Evolutionary conservation across 2,329 filamentous ascomycete species (phyloP).

Genomic region (Claviceps sorghi): DNA sequence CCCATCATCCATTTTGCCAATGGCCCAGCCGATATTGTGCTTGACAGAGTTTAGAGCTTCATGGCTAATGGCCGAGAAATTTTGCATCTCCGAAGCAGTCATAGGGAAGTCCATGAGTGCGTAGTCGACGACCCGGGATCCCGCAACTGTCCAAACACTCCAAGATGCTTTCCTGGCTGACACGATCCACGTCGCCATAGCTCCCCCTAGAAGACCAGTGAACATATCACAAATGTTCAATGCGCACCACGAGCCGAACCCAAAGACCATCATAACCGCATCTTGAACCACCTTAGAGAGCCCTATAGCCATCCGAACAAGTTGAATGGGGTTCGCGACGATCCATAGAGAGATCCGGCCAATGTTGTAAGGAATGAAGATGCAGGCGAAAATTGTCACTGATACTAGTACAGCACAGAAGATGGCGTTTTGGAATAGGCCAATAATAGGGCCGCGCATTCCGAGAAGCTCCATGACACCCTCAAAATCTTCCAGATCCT

Average conservation of each 20-base stretch:
- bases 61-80: conserved; percentile 65
- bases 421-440: conserved; percentile 83
- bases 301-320: conserved; percentile 57
- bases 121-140: conserved; percentile 33
- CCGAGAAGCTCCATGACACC: conserved; percentile 92
- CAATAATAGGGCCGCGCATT: conserved; percentile 83
- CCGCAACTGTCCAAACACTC: conserved; percentile 27
- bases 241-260: conserved; percentile 32
- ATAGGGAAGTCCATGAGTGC: conserved; percentile 36
- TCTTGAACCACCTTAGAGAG: conserved; percentile 72
- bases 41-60: conserved; percentile 51
- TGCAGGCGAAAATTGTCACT: conserved; percentile 68
- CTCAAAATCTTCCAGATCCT: conserved; percentile 87
- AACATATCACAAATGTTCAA: conserved; percentile 26
- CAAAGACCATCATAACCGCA: conserved; percentile 48
- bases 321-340: conserved; percentile 63
- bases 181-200: conserved; percentile 16
- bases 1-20: conserved; percentile 23
- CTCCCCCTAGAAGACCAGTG: conserved; percentile 20
- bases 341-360: conserved; percentile 73
- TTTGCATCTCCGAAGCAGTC: conserved; percentile 50
- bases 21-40: conserved; percentile 28
- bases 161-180: conserved; percentile 25
- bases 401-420: conserved; percentile 87
- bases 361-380: conserved; percentile 85